These are phyloP conservation scores for Trichoderma parareesei DNA, from an alignment of 495 filamentous ascomycete species.

Conservation along the genomic window DNA sequence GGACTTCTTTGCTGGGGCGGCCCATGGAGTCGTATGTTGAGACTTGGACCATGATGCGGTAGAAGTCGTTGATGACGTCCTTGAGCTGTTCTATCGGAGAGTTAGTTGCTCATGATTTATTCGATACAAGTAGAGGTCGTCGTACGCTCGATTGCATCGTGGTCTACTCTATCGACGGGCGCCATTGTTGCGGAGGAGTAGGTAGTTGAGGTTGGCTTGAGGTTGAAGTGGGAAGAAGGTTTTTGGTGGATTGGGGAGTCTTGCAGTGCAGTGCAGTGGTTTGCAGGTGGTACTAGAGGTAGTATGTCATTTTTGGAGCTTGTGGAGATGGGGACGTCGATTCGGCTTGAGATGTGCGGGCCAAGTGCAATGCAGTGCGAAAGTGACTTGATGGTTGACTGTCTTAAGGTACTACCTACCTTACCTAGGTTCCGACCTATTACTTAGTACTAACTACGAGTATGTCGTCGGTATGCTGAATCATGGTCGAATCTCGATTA, in stretches of 20 bases:
- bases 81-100: slow-evolving; percentile 49
- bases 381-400: too few relatives aligned
- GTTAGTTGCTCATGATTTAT: neutral
- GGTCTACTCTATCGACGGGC: slow-evolving; percentile 35
- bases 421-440: too few relatives aligned
- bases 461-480: too few relatives aligned
- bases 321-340: neutral
- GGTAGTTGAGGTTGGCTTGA: neutral
- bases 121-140: neutral
- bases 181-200: slow-evolving; percentile 30
- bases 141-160: slow-evolving; percentile 39
- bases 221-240: neutral
- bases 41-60: slow-evolving; percentile 67
- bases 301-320: neutral
- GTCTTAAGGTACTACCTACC: too few relatives aligned
- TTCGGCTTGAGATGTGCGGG: too few relatives aligned
- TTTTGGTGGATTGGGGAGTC: neutral
- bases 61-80: slow-evolving; percentile 76
- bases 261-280: neutral
- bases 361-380: too few relatives aligned
- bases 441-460: too few relatives aligned
- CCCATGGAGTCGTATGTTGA: slow-evolving; percentile 64
- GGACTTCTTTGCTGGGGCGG: slow-evolving; percentile 38
- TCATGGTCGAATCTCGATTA: too few relatives aligned
- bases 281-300: neutral